Percentiles rank a stretch among this genome's conserved stretches.
Conservation (phyloP, 345 rosid genomes). For the Citrus cavaleriei region DNA sequence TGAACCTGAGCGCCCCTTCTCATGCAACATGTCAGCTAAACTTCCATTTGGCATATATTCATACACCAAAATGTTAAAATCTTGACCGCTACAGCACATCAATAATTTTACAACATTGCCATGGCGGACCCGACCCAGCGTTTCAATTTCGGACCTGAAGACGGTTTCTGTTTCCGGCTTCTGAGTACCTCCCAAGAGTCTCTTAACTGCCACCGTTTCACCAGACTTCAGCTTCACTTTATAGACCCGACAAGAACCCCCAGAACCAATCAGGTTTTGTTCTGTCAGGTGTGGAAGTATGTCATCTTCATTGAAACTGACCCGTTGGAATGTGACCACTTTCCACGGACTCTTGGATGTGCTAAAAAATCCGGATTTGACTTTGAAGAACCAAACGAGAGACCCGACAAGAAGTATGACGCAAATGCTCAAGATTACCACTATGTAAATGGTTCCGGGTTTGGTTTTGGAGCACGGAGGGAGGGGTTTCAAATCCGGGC, state of each 20-base stretch:
- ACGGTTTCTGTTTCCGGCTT: slow-evolving; percentile 31
- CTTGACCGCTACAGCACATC: slow-evolving; percentile 45
- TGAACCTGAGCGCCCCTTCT: slow-evolving; percentile 22
- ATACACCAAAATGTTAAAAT: slow-evolving; percentile 45
- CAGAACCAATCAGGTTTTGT: slow-evolving; percentile 53
- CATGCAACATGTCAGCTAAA: slow-evolving; percentile 62
- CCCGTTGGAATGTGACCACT: slow-evolving; percentile 55
- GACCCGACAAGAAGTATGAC: slow-evolving; percentile 31
- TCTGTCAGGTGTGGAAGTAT: slow-evolving; percentile 38
- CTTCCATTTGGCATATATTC: slow-evolving; percentile 82
- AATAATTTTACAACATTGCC: slow-evolving; percentile 58
- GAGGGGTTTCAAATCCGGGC: slow-evolving; percentile 39
- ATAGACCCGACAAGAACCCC: slow-evolving; percentile 69
- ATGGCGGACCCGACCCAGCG: slow-evolving; percentile 58
- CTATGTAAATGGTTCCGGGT: slow-evolving; percentile 22
- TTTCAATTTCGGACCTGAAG: slow-evolving; percentile 59
- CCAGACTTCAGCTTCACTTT: slow-evolving; percentile 48
- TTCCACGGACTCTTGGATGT: slow-evolving; percentile 34
- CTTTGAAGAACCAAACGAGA: slow-evolving; percentile 39
- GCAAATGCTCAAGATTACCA: slow-evolving; percentile 29
- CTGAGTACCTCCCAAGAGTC: slow-evolving; percentile 30
- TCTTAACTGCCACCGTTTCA: slow-evolving; percentile 64
- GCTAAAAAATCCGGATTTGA: slow-evolving; percentile 20
- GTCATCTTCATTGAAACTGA: slow-evolving; percentile 43
- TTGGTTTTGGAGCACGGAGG: slow-evolving; percentile 37